phyloP scores from a whole-genome alignment of 345 rosid genomes.

The Brassica napus region DNA sequence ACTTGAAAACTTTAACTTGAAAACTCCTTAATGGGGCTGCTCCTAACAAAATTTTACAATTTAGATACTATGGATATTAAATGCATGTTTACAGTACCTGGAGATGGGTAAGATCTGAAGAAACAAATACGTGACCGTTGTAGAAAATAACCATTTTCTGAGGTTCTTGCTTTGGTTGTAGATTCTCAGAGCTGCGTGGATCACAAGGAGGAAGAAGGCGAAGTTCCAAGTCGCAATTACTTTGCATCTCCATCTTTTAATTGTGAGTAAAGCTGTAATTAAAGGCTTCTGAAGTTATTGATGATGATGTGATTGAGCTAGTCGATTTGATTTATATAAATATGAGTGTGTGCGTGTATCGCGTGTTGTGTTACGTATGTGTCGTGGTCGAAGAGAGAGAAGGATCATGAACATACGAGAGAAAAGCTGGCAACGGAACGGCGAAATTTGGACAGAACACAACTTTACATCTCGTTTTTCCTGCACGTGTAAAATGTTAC shows the following conservation, averaged over 20 bases:
- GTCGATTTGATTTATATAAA: conserved; percentile 4
- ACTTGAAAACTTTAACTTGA: too few species aligned
- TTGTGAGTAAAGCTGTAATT: neutral
- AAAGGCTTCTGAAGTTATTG: conserved; percentile 6
- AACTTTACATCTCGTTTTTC: neutral
- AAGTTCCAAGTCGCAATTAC: conserved; percentile 35
- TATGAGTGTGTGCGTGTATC: neutral
- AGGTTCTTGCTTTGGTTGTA: conserved; percentile 22
- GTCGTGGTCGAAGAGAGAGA: conserved; percentile 16
- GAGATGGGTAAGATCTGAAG: conserved; percentile 20
- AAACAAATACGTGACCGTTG: conserved; percentile 21
- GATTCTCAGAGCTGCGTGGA: neutral
- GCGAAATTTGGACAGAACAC: conserved; percentile 22
- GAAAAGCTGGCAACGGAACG: conserved; percentile 1
- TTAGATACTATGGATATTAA: neutral
- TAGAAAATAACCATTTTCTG: conserved; percentile 24
- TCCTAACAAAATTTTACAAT: neutral
- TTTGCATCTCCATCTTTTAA: conserved; percentile 27
- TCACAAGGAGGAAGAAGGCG: conserved; percentile 16
- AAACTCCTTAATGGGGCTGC: too few species aligned
- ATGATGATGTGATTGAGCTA: conserved; percentile 2
- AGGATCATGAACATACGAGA: neutral
- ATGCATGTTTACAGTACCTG: neutral
- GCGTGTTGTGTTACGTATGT: conserved; percentile 19
- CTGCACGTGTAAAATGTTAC: conserved; percentile 23